These are phyloP conservation scores for Wickerhamomyces bisporus DNA, from an alignment of 805 yeast genomes.

Conservation along the genomic window DNA sequence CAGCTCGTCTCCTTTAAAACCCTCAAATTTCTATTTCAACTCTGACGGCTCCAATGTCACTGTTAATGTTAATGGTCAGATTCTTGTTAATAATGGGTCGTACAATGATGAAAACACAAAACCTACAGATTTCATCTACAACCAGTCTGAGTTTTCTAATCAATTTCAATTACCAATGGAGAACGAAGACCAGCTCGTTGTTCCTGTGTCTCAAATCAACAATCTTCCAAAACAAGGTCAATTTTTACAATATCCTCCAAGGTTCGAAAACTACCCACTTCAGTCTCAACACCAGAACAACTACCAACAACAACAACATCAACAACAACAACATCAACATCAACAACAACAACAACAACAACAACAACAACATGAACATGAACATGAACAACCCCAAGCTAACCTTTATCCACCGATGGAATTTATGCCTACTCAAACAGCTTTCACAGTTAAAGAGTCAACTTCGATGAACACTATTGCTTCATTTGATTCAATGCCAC, in stretches of 20 bases:
- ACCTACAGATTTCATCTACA: conserved; percentile 1
- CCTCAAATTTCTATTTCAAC: conserved; percentile 14
- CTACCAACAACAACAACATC: conserved; percentile 39
- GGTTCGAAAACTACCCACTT: conserved; percentile 3
- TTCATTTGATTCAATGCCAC: conserved; percentile 27
- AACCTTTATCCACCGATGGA: conserved; percentile 18
- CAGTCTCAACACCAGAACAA: conserved; percentile 6
- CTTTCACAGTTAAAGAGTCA: conserved; percentile 21
- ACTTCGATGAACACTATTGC: conserved; percentile 29
- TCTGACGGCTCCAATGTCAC: conserved; percentile 1
- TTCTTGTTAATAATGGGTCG: neutral
- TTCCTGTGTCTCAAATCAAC: conserved; percentile 3
- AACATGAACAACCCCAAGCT: conserved; percentile 4
- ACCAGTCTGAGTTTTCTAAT: neutral
- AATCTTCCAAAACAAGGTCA: conserved; percentile 3
- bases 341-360: conserved; percentile 3
- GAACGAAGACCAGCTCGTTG: conserved; percentile 1
- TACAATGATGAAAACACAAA: conserved; percentile 10
- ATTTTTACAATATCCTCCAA: conserved; percentile 5
- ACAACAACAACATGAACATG: conserved; percentile 4
- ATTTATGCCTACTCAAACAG: conserved; percentile 4
- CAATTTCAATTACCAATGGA: conserved; percentile 1
- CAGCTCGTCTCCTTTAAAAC: conserved; percentile 16
- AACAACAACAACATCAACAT: conserved; percentile 4
- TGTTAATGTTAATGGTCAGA: neutral